These are phyloP conservation scores for Tricholoma terreum DNA, from an alignment of 768 basidiomycete species.

Conservation along the genomic window DNA sequence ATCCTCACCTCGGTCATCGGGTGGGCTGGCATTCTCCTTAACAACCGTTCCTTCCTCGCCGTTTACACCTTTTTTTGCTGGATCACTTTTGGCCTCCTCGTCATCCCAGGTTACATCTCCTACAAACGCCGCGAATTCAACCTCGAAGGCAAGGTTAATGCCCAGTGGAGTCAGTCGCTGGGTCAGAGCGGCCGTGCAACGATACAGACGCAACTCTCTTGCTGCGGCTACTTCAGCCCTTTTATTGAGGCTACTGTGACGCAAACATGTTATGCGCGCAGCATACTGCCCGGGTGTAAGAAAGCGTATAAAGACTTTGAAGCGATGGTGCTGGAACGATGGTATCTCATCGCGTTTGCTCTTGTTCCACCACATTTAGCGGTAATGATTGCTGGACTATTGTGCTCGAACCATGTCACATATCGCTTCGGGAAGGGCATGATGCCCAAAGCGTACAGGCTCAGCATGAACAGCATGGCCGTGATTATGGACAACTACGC, in stretches of 20 bases:
- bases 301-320: conserved; percentile 56
- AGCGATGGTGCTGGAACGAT: conserved; percentile 48
- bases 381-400: conserved; percentile 59
- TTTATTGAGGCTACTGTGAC: conserved; percentile 76
- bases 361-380: conserved; percentile 65
- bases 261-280: conserved; percentile 70
- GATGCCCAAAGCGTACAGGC: conserved; percentile 80
- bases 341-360: conserved; percentile 63
- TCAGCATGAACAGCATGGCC: conserved; percentile 68
- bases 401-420: conserved; percentile 81
- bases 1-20: conserved; percentile 70
- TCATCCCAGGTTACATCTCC: conserved; percentile 75
- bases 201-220: conserved; percentile 69
- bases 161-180: conserved; percentile 64
- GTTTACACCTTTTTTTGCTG: conserved; percentile 75
- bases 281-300: conserved; percentile 74
- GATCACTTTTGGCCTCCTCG: conserved; percentile 69
- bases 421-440: conserved; percentile 87
- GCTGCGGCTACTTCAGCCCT: conserved; percentile 80
- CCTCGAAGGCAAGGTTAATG: conserved; percentile 76
- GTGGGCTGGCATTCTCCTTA: conserved; percentile 80
- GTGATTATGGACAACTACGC: conserved; percentile 85
- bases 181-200: conserved; percentile 56
- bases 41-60: conserved; percentile 83
- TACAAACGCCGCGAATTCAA: conserved; percentile 59